Percentiles rank a stretch among this genome's conserved stretches.
Evolutionary conservation across 1,139 yeast genomes (phyloP).

Genomic region (Suhomyces atakaporum): DNA sequence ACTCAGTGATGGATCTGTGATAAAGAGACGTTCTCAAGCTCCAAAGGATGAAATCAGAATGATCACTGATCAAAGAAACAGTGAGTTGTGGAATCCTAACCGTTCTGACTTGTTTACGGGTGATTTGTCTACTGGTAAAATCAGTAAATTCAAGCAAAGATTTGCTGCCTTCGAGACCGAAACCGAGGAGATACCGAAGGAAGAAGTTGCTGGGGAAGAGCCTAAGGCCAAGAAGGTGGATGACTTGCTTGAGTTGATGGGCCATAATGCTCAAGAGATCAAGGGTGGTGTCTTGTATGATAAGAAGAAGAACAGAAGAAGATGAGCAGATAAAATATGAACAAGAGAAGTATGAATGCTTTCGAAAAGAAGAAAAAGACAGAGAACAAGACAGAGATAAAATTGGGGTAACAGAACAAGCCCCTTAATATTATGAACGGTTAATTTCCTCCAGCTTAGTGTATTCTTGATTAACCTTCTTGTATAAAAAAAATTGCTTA

Average conservation of each 20-base stretch:
- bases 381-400: too few relatives aligned
- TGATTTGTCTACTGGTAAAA: slow-evolving; percentile 83
- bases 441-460: background rate
- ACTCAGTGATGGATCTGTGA: slow-evolving; percentile 90
- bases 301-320: slow-evolving; percentile 45
- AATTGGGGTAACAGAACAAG: too few relatives aligned
- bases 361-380: too few relatives aligned
- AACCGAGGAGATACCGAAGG: slow-evolving; percentile 18
- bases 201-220: slow-evolving; percentile 10
- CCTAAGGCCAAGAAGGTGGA: slow-evolving; percentile 30
- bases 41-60: slow-evolving; percentile 86
- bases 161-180: slow-evolving; percentile 57
- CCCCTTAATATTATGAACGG: too few relatives aligned
- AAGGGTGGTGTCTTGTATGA: slow-evolving; percentile 64
- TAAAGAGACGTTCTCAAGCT: slow-evolving; percentile 77
- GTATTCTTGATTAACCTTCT: too few relatives aligned
- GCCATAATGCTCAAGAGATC: slow-evolving; percentile 62
- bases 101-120: slow-evolving; percentile 72
- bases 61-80: slow-evolving; percentile 86
- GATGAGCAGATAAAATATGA: slow-evolving; percentile 14
- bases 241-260: slow-evolving; percentile 62
- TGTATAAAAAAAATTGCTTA: too few relatives aligned
- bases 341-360: too few relatives aligned
- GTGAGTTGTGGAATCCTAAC: slow-evolving; percentile 84
- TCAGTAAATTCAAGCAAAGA: slow-evolving; percentile 81